A percentile compares a stretch with the other conserved stretches of the same genome.
phyloP scores from a whole-genome alignment of 1,139 yeast genomes.

The Saccharomyces uvarum region DNA sequence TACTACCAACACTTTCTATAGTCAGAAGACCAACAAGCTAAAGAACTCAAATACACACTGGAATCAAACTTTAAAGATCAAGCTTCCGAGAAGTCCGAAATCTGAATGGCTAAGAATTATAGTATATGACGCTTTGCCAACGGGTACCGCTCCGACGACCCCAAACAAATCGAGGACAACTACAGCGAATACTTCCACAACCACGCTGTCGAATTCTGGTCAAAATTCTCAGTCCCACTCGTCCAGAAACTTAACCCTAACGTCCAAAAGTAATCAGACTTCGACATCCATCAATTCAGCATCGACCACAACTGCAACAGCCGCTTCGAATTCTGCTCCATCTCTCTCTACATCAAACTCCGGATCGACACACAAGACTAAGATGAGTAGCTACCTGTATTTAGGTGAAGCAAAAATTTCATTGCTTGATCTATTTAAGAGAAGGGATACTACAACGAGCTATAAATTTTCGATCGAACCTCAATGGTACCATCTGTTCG shows the following conservation, averaged over 20 bases:
- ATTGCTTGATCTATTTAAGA: conserved; percentile 23
- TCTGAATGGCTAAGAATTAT: conserved; percentile 26
- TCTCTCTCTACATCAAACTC: neutral
- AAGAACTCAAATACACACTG: conserved; percentile 20
- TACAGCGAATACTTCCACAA: neutral
- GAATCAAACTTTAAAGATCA: conserved; percentile 25
- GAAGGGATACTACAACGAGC: conserved; percentile 12
- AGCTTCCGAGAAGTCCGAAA: conserved; percentile 22
- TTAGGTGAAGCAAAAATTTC: conserved; percentile 29
- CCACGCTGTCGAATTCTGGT: neutral
- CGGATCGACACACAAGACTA: neutral
- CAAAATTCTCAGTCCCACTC: conserved; percentile 1
- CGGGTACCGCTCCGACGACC: neutral
- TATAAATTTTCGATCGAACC: conserved; percentile 16
- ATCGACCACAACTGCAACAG: neutral
- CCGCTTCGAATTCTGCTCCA: neutral
- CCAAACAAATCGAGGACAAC: neutral
- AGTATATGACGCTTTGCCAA: conserved; percentile 23
- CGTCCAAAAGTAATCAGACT: neutral
- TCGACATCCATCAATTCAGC: neutral
- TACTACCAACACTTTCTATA: conserved; percentile 23
- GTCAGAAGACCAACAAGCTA: conserved; percentile 19
- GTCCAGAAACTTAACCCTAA: neutral
- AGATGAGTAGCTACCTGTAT: conserved; percentile 17
- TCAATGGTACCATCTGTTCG: conserved; percentile 25